phyloP scores from a whole-genome alignment of 2,329 filamentous ascomycete genomes.

The Beauveria bassiana region DNA sequence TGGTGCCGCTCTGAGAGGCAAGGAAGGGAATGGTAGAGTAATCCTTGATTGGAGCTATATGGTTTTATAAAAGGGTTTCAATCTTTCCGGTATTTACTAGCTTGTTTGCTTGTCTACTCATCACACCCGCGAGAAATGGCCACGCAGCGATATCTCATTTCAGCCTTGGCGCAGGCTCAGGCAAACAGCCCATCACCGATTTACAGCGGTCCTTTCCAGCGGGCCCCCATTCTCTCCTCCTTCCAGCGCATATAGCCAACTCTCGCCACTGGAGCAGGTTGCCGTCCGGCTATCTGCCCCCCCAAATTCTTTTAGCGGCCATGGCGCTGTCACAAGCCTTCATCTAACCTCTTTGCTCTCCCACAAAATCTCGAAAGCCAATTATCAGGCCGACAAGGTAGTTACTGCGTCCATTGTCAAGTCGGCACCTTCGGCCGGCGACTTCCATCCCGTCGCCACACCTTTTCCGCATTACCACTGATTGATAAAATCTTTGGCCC shows the following conservation, averaged over 20 bases:
- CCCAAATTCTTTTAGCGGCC: neutral
- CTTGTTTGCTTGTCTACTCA: too few relatives aligned
- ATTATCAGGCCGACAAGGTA: neutral
- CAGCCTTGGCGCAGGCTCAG: too few relatives aligned
- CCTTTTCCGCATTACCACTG: neutral
- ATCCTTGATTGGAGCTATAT: neutral
- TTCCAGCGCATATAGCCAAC: neutral
- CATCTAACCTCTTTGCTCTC: neutral
- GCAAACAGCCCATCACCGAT: too few relatives aligned
- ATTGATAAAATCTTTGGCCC: neutral
- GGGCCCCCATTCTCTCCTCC: neutral
- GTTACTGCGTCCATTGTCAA: neutral
- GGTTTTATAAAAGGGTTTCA: too few relatives aligned
- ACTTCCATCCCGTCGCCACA: neutral
- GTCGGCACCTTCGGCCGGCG: neutral
- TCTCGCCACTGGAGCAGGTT: neutral
- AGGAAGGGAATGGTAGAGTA: neutral
- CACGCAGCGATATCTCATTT: too few relatives aligned
- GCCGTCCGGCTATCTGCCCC: neutral
- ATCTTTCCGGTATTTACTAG: neutral
- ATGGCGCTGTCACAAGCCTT: slow-evolving; percentile 2
- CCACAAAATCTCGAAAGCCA: neutral
- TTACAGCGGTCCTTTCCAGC: neutral
- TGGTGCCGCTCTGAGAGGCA: neutral
- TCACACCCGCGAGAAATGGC: too few relatives aligned